Base-by-base conservation (phyloP, 139 green algal species). In the Chlamydomonas asymmetrica region DNA sequence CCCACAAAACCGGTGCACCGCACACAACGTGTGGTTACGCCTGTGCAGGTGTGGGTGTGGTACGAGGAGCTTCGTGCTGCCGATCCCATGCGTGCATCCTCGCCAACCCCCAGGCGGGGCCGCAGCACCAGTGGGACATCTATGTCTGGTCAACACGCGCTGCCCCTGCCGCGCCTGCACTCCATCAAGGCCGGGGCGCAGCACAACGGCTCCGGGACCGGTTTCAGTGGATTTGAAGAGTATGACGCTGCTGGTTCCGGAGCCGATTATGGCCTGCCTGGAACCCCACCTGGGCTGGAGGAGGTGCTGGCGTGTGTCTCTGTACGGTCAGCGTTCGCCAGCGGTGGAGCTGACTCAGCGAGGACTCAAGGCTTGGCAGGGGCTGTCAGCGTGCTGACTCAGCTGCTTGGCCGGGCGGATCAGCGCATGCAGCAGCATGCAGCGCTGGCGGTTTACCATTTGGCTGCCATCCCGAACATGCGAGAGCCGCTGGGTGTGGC, bases 401-500 rank as follows among this genome's bases (percentile, higher is more conserved):
- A 76, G 70, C 70, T 76, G 29, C 57, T 68, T 25, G 70, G 70
- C 34, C 70, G 70, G 7, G 22, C 43, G 10, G 35, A 67, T 32
- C 52, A 63, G 18, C 70, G 70, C 8, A 39, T 63, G 39, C 70
- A 68, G 70, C 70, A 76, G 41, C 43, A 57, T 41, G 65, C 71
- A 27, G 54, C 40, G 29, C 71, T 79, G n/a, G 67, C 78, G 1
- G 71, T 50, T 4, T 70, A 72, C 63, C 56, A 71, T 57, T 65
- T 84, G 45, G 78, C 78, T 27, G 71, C 64, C 8, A 34, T 84
- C 35, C 71, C 78, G 29, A 5, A 52, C 40, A 43, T 84, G 39
- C 59, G 64, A 1, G 63, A 80, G 50, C 70, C 71, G n/a, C 35
- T 84, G 43, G 78, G 78, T 3, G 32, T 45, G 22, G 78, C 71